Evolutionary conservation across 352 stramenopile species (phyloP).

Genomic region (Pythium oligandrum): DNA sequence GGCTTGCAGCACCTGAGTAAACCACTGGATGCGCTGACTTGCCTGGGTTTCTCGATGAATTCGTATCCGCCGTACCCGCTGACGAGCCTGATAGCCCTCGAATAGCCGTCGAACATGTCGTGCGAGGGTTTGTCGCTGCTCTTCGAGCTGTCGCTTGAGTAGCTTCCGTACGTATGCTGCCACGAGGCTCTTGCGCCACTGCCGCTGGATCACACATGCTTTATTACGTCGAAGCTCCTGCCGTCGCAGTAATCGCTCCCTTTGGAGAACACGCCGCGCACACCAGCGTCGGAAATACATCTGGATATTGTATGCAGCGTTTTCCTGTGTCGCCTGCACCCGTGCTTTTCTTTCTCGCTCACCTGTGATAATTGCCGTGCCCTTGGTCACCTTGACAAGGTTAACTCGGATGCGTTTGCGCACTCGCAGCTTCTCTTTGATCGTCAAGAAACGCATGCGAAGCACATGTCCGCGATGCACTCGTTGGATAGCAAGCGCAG

Average conservation of each 20-base stretch:
- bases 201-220: conserved; percentile 27
- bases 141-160: conserved; percentile 13
- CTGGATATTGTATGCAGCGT: conserved; percentile 32
- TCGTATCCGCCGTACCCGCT: conserved; percentile 31
- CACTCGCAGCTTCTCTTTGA: conserved; percentile 49
- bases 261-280: conserved; percentile 22
- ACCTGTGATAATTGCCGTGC: conserved; percentile 54
- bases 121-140: conserved; percentile 24
- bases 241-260: conserved; percentile 20
- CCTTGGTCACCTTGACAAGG: conserved; percentile 55
- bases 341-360: conserved; percentile 46
- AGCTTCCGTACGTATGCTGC: conserved; percentile 23
- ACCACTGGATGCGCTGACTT: conserved; percentile 36
- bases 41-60: conserved; percentile 23
- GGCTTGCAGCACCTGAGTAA: conserved; percentile 24
- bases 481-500: conserved; percentile 48
- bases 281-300: conserved; percentile 25
- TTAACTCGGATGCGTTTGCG: conserved; percentile 60
- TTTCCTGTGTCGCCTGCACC: conserved; percentile 16
- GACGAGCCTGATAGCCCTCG: conserved; percentile 38
- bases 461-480: conserved; percentile 49
- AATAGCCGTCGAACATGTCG: conserved; percentile 27
- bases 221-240: conserved; percentile 18
- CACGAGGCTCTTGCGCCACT: conserved; percentile 30
- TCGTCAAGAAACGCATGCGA: conserved; percentile 34